phyloP scores from a whole-genome alignment of 2,329 filamentous ascomycete species.

The Corynespora cassiicola region DNA sequence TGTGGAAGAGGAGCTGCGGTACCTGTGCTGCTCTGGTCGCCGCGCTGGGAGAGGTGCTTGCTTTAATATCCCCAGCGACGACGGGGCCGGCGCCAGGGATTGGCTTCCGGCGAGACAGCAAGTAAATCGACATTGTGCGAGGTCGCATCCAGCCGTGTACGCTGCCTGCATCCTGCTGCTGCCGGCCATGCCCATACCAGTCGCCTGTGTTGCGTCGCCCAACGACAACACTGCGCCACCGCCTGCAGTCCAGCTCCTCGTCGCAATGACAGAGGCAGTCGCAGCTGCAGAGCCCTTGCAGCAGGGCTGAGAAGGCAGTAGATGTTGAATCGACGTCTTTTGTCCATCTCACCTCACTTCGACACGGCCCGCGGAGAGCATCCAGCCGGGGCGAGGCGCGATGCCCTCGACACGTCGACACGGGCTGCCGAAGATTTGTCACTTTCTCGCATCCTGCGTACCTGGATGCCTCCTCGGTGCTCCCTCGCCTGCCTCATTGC shows the following conservation, averaged over 20 bases:
- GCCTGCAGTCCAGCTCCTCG: slow-evolving; percentile 29
- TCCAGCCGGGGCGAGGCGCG: not conserved
- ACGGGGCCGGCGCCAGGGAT: slow-evolving; percentile 31
- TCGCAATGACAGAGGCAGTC: slow-evolving; percentile 23
- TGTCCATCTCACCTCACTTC: no score
- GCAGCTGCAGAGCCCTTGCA: slow-evolving; percentile 40
- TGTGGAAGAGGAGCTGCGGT: slow-evolving; percentile 29
- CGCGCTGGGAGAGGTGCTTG: slow-evolving; percentile 28
- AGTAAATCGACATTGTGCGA: slow-evolving; percentile 29
- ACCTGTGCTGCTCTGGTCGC: slow-evolving; percentile 27
- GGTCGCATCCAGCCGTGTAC: slow-evolving; percentile 39
- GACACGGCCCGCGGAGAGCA: no score
- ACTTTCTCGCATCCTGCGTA: slow-evolving; percentile 25
- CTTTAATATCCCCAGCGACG: slow-evolving; percentile 37
- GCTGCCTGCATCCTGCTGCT: slow-evolving; percentile 30
- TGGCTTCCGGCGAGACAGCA: slow-evolving; percentile 26
- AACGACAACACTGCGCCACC: slow-evolving; percentile 28
- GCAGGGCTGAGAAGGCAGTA: slow-evolving; percentile 36
- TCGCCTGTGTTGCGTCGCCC: slow-evolving; percentile 33
- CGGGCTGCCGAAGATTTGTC: slow-evolving; percentile 26
- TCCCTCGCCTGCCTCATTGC: slow-evolving; percentile 15
- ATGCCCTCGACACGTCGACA: slow-evolving; percentile 8
- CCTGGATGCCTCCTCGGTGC: slow-evolving; percentile 13
- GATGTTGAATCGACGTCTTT: no score
- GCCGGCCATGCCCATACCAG: slow-evolving; percentile 36